Conservation (phyloP, 148 eudicot species). For the Vaccinium macrocarpon region DNA sequence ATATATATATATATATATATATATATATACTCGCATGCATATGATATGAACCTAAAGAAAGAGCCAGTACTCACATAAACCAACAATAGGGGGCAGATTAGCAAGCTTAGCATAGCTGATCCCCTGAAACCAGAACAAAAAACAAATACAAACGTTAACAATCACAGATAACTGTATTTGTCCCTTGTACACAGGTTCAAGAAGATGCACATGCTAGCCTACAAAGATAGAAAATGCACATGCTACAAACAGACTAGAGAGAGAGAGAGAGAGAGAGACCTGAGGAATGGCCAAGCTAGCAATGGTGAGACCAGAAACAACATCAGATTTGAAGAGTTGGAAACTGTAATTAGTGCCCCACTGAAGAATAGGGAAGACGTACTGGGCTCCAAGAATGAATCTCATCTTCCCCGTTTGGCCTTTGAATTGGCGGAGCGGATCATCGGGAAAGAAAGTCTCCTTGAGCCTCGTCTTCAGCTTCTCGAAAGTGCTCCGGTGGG, state of each 20-base stretch:
- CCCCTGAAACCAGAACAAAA: constrained; percentile 31
- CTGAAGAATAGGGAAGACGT: constrained; percentile 45
- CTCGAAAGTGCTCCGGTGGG: constrained; percentile 36
- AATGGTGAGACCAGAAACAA: constrained; percentile 69
- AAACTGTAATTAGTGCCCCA: constrained; percentile 55
- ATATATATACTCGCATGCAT: background rate
- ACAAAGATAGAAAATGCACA: background rate
- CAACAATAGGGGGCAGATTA: constrained; percentile 60
- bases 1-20: no score
- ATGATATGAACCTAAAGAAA: background rate
- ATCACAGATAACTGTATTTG: constrained; percentile 3
- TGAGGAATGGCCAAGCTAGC: constrained; percentile 76
- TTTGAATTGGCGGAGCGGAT: constrained; percentile 52
- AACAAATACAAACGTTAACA: background rate
- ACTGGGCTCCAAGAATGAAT: constrained; percentile 42
- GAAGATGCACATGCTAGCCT: background rate
- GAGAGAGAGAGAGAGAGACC: constrained; percentile 23
- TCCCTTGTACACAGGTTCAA: background rate
- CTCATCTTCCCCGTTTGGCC: constrained; percentile 30
- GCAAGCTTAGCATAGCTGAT: constrained; percentile 66
- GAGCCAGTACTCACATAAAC: constrained; percentile 40
- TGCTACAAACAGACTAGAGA: background rate
- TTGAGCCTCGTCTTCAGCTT: constrained; percentile 44
- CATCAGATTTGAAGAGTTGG: constrained; percentile 45
- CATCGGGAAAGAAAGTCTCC: constrained; percentile 58